These are phyloP conservation scores for Gloeopeniophorella convolvens DNA, from an alignment of 768 basidiomycete genomes.

Conservation along the genomic window DNA sequence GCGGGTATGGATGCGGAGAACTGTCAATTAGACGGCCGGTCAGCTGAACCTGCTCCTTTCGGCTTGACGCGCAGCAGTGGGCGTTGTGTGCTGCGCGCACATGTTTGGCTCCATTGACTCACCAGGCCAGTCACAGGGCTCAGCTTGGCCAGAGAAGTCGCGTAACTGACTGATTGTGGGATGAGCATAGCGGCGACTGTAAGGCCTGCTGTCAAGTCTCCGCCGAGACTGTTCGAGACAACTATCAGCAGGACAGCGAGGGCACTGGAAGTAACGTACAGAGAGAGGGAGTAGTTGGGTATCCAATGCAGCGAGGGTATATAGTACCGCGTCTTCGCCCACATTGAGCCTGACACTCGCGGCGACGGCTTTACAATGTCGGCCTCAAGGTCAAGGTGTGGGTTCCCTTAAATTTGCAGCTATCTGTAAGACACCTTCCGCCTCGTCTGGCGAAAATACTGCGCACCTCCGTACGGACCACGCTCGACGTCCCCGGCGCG, in stretches of 20 bases:
- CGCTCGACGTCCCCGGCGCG: slow-evolving; percentile 12
- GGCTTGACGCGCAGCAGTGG: too few relatives aligned
- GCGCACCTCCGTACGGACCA: neutral
- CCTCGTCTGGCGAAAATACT: neutral
- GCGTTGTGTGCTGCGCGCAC: neutral
- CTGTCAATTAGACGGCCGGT: slow-evolving; percentile 31
- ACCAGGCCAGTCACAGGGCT: slow-evolving; percentile 83
- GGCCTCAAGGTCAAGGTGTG: neutral
- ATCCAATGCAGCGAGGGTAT: slow-evolving; percentile 77
- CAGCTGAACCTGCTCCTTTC: neutral
- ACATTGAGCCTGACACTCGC: slow-evolving; percentile 12
- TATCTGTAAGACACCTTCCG: neutral
- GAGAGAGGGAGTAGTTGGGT: slow-evolving; percentile 61
- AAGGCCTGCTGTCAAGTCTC: slow-evolving; percentile 78
- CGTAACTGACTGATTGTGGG: slow-evolving; percentile 88
- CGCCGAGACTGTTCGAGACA: slow-evolving; percentile 43
- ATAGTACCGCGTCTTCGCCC: slow-evolving; percentile 61
- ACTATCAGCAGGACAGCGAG: slow-evolving; percentile 5
- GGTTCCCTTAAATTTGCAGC: neutral
- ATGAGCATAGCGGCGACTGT: slow-evolving; percentile 83
- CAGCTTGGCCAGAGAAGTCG: slow-evolving; percentile 78
- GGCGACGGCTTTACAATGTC: slow-evolving; percentile 1
- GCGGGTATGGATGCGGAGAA: slow-evolving; percentile 83
- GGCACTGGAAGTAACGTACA: slow-evolving; percentile 39
- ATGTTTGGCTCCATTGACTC: slow-evolving; percentile 27